Evolutionary conservation across 1,139 yeast genomes (phyloP), one percentile per base, ranked within the genome.

Genomic region (Lipomyces yarrowii): DNA sequence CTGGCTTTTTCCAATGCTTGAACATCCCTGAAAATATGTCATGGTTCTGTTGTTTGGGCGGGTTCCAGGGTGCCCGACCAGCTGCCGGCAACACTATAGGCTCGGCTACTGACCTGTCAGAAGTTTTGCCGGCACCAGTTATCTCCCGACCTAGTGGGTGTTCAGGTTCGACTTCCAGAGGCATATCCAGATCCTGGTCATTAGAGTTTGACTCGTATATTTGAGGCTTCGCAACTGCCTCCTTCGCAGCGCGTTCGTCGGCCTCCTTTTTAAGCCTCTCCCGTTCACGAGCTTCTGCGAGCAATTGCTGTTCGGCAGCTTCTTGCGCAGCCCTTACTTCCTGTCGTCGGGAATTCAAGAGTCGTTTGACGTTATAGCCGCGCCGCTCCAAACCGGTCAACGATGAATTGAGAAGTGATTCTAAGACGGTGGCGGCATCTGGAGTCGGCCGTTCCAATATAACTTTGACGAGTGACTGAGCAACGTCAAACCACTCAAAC

Each of bases 401-500:
- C 18, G 75, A 72, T 3, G 79, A 73, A 37, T 74, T 71, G 42
- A 80, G 72, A 65, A 78, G 75, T 7, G 79, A 73, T 58, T 80
- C 82, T 26, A 80, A 68, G 4, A 80, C 77, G 53, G 80, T 74
- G 3, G 77, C 79, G 2, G 79, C 74, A 54, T 79, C 82, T 4
- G 81, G 81, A 23, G 74, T 77, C 0, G 82, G 79, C 51, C 72
- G 64, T 42, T 65, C 66, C 18, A 78, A 64, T 7, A 77, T 64
- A 5, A 67, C 63, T 53, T 74, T 74, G 11, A 78, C 74, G 23
- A 80, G 68, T 1, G 80, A 75, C 37, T 74, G 76, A 30, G 80
- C 75, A 10, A 80, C 75, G 63, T 79, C 81, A 64, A 76, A 78
- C 79, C 81, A 80, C 53, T 79, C 80, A 51, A 76, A 70, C 57